These are phyloP conservation scores for Neophaeococcomyces aloes DNA, from an alignment of 2,329 filamentous ascomycete genomes.

Conservation along the genomic window DNA sequence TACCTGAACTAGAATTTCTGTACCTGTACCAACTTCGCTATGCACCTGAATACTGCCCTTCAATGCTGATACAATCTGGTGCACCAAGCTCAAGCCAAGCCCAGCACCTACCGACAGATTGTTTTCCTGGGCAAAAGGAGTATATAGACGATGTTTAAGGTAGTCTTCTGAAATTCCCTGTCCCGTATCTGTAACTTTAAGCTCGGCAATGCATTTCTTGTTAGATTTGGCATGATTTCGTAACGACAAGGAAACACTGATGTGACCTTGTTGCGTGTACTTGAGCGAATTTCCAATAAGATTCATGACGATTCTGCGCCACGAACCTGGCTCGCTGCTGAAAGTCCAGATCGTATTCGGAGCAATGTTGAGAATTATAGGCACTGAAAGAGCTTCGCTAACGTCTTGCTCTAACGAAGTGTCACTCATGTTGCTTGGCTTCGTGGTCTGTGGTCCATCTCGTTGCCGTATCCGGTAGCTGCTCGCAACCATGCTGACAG, in stretches of 20 bases:
- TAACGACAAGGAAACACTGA: constrained; percentile 35
- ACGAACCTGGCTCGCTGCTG: constrained; percentile 44
- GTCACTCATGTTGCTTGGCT: no score
- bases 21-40: constrained; percentile 45
- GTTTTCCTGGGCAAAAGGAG: constrained; percentile 50
- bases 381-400: not conserved
- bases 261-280: constrained; percentile 45
- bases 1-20: constrained; percentile 42
- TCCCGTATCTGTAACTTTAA: constrained; percentile 53
- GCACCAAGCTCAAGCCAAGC: constrained; percentile 55
- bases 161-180: constrained; percentile 56
- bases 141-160: constrained; percentile 49
- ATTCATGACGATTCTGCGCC: constrained; percentile 51
- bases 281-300: constrained; percentile 54
- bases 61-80: constrained; percentile 49
- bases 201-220: constrained; percentile 21
- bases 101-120: constrained; percentile 39
- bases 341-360: constrained; percentile 40
- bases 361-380: constrained; percentile 30
- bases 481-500: constrained; percentile 30
- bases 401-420: not conserved
- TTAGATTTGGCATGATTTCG: constrained; percentile 26
- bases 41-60: constrained; percentile 49
- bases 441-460: not conserved
- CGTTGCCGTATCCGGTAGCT: constrained; percentile 23